Base-by-base conservation (phyloP, 1,139 yeast species). In the Hansenula lynferdii region DNA sequence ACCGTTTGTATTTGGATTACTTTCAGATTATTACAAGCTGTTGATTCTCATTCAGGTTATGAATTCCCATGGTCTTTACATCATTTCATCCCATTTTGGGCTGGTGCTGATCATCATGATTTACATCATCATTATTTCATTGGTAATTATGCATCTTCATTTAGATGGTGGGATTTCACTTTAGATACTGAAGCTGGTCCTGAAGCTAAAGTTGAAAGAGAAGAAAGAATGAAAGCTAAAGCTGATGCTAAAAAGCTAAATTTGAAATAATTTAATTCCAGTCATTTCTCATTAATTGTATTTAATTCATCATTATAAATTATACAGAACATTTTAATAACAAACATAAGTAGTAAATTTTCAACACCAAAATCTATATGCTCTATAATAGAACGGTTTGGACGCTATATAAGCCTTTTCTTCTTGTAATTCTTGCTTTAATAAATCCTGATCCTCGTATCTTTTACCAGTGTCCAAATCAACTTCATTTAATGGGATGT, bases 91-190 rank as follows among this genome's bases (percentile, higher is more conserved):
- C 95, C 95, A 31, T 71, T 86, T 63, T 86, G 96, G 95, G 92
- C 95, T 11, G 96, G 96, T 37, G 95, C 95, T 20, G 95, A 83
- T 50, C 96, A 86, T 62, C 96, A 86, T 59, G 96, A 86, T 58
- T 89, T 82, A 59, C 95, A 86, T 61, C 96, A 86, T 61, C 85
- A 78, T 64, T 86, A 85, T 62, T 78, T 55, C 43, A 53, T 61
- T 31, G 95, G 95, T 38, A 84, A 85, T 64, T 86, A 84, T 60
- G 87, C 95, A 20, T 80, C 90, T 39, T 77, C 86, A 22, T 86
- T 86, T 72, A 75, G 94, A 61, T 82, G 87, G 80, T 83, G 87
- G 85, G 96, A 86, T 61, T 77, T 65, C 56, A 49, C 76, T 42
- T 67, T 85, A 51, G 75, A 76, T 48, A 85, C 95, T 14, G 95